Conservation (phyloP, 768 basidiomycete genomes). For the Lactifluus piperatus region DNA sequence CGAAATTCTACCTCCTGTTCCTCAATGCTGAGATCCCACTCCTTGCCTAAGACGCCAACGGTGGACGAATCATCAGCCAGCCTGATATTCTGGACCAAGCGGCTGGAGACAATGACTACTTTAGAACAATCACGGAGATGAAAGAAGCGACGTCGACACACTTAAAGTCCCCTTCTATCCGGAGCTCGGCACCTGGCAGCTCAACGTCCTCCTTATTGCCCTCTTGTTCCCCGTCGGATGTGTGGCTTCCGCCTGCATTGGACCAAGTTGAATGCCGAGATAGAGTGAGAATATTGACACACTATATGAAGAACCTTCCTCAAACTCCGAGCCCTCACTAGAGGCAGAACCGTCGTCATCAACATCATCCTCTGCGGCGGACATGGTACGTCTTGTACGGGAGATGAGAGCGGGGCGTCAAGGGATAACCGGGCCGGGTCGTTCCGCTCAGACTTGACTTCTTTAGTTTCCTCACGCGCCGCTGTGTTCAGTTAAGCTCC, state of each 20-base stretch:
- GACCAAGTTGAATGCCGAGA: background rate
- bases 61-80: slow-evolving; percentile 38
- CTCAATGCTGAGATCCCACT: slow-evolving; percentile 69
- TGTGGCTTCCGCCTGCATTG: background rate
- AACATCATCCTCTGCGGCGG: background rate
- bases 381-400: background rate
- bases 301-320: slow-evolving; percentile 7
- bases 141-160: slow-evolving; percentile 9
- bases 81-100: slow-evolving; percentile 59
- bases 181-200: slow-evolving; percentile 22
- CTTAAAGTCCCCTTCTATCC: slow-evolving; percentile 52
- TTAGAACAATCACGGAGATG: background rate
- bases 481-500: background rate
- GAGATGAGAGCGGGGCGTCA: background rate
- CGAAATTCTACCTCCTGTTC: slow-evolving; percentile 62
- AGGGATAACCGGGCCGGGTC: background rate
- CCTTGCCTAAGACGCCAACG: slow-evolving; percentile 44
- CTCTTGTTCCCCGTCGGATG: slow-evolving; percentile 8
- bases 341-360: background rate
- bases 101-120: slow-evolving; percentile 32
- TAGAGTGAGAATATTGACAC: background rate
- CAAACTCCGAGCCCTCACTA: slow-evolving; percentile 4
- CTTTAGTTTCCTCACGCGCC: background rate
- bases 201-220: background rate
- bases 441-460: background rate